Base-by-base conservation (phyloP, 2,329 filamentous ascomycete species). In the Akanthomyces dipterigenus region DNA sequence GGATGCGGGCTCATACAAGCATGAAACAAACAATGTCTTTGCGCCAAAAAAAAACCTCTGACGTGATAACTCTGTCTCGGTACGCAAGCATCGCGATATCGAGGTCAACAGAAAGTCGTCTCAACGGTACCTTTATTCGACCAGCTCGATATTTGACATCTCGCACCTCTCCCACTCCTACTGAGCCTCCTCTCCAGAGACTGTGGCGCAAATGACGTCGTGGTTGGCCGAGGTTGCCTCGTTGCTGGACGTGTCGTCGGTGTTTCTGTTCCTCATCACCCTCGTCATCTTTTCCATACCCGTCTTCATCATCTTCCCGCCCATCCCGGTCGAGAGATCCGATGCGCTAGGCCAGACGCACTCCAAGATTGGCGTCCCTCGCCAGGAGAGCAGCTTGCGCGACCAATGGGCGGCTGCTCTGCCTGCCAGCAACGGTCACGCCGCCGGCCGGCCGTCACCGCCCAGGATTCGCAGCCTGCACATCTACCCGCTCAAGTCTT, bases 401-500 rank as follows among this genome's bases (percentile, higher is more conserved):
- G 58, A 66, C 50, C 70, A 71, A 60, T 54, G 36, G n/a, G 20
- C 20, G n/a, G 64, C 36, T 62, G 62, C 36, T 14, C 36, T 16
- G 36, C 36, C 12, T 14, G 9, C 36, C 14, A 38, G 7, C 31
- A n/a, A 45, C n/a, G 38, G 28, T 31, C 68, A 68, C 45, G 62
- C 64, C 50, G 5, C 22, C 31, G 38, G 26, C 26, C 65, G 66
- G 36, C 62, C 67, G 65, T 62, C 67, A 65, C 40, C 62, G 38
- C 55, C 68, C 62, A 63, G 60, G 22, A 71, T 82, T 56, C 74
- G 91, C 72, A 89, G 88, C 60, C 78, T 96, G 56, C 88, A 87
- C 76, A 82, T 92, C 63, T 93, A 95, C 72, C 92, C 93, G 1
- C 76, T 96, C 72, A 93, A 96, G 76, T 91, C 89, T 61, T 96